phyloP scores from a whole-genome alignment of 495 filamentous ascomycete genomes.

The Rusavskia elegans region DNA sequence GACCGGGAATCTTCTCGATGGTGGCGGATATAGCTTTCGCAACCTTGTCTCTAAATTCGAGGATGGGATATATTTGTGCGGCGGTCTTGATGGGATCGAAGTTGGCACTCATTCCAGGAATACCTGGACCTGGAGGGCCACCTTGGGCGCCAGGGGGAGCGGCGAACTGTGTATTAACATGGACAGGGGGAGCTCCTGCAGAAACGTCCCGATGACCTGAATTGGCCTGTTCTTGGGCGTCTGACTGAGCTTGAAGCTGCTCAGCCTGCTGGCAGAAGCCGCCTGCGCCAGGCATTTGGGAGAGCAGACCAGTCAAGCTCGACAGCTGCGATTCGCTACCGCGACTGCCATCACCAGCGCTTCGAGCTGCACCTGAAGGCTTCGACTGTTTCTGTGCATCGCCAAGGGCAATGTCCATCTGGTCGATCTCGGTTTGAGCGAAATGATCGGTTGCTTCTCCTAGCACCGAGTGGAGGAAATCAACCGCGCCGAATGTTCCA shows the following conservation, averaged over 20 bases:
- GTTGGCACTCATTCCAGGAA: slow-evolving; percentile 49
- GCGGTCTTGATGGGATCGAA: slow-evolving; percentile 74
- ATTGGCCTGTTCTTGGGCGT: slow-evolving; percentile 57
- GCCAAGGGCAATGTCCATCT: slow-evolving; percentile 62
- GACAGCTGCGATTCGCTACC: slow-evolving; percentile 22
- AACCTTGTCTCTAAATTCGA: slow-evolving; percentile 86
- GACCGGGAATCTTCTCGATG: slow-evolving; percentile 82
- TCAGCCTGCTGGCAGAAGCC: slow-evolving; percentile 65
- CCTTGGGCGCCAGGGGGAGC: slow-evolving; percentile 32
- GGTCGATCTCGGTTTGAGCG: slow-evolving; percentile 84
- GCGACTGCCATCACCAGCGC: slow-evolving; percentile 20
- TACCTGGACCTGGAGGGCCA: slow-evolving; percentile 33
- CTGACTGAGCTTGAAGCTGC: slow-evolving; percentile 55
- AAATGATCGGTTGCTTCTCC: slow-evolving; percentile 94
- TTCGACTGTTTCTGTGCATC: slow-evolving; percentile 37
- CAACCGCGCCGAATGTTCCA: slow-evolving; percentile 80
- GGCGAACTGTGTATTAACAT: slow-evolving; percentile 16
- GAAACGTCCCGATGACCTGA: slow-evolving; percentile 10
- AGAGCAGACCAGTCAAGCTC: slow-evolving; percentile 51
- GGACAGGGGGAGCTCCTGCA: not conserved
- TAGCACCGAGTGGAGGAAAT: slow-evolving; percentile 93
- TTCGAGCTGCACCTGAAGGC: slow-evolving; percentile 18
- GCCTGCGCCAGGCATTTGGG: slow-evolving; percentile 63
- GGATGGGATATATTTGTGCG: slow-evolving; percentile 80
- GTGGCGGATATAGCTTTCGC: slow-evolving; percentile 66